Percentiles rank a stretch among this genome's conserved stretches.
Evolutionary conservation across 345 rosid species (phyloP).

Genomic region (Eutrema yunnanense): DNA sequence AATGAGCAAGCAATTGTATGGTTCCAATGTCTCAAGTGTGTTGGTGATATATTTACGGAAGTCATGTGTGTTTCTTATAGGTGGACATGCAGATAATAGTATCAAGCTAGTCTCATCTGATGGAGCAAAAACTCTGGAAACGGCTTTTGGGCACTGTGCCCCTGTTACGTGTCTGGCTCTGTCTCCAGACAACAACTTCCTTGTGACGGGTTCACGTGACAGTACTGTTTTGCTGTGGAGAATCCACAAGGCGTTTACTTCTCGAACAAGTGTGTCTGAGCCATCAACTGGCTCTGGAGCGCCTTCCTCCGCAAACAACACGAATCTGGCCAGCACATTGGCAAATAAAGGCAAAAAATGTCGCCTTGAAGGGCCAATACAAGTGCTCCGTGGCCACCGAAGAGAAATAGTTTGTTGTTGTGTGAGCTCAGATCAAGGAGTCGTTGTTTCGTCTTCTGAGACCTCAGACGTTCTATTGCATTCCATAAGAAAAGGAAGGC

Average conservation of each 20-base stretch:
- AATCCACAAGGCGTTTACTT: conserved; percentile 55
- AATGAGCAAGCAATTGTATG: background rate
- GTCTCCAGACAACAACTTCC: conserved; percentile 76
- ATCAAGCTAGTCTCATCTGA: conserved; percentile 81
- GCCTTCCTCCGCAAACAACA: conserved; percentile 39
- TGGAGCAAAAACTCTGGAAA: conserved; percentile 86
- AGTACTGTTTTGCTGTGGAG: conserved; percentile 86
- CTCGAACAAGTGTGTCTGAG: conserved; percentile 51
- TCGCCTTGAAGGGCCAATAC: conserved; percentile 86
- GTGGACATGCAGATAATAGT: conserved; percentile 94
- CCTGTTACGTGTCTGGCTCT: conserved; percentile 97
- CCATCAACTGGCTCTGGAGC: conserved; percentile 41
- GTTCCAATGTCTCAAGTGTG: background rate
- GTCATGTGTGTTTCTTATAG: conserved; percentile 29
- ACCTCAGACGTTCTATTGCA: conserved; percentile 77
- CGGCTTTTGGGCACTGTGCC: conserved; percentile 87
- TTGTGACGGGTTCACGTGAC: conserved; percentile 89
- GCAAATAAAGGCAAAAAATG: conserved; percentile 56
- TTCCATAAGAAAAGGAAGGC: conserved; percentile 77
- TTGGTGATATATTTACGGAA: background rate
- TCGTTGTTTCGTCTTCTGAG: conserved; percentile 68
- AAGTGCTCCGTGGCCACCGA: conserved; percentile 86
- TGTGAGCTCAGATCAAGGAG: conserved; percentile 82
- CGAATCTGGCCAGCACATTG: conserved; percentile 39
- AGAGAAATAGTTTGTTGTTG: conserved; percentile 70